These are phyloP conservation scores for Phytomonas sp. DNA, from an alignment of 208 protist species.

Conservation along the genomic window DNA sequence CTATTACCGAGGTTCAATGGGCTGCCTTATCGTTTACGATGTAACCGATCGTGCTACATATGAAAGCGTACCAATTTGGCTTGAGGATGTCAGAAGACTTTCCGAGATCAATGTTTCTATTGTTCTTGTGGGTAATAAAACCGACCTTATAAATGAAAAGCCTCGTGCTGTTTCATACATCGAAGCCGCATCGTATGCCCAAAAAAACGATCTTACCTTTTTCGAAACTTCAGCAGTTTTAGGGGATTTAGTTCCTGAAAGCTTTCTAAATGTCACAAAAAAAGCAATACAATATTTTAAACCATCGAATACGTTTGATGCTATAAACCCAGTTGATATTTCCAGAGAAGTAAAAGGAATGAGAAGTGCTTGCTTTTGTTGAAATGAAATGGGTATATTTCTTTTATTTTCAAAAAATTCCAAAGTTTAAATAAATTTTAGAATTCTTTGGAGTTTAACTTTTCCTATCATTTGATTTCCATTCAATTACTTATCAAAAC, in stretches of 20 bases:
- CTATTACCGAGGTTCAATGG: slow-evolving; percentile 96
- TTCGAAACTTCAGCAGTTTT: slow-evolving; percentile 89
- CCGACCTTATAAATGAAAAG: slow-evolving; percentile 96
- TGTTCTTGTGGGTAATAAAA: slow-evolving; percentile 99
- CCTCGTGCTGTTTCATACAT: slow-evolving; percentile 88
- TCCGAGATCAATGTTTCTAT: slow-evolving; percentile 99
- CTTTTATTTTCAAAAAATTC: neutral
- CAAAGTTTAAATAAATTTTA: slow-evolving; percentile 4
- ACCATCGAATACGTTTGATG: neutral
- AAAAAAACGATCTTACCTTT: slow-evolving; percentile 83
- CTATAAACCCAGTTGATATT: slow-evolving; percentile 3
- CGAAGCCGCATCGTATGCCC: slow-evolving; percentile 90
- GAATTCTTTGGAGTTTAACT: neutral
- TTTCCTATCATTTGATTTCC: neutral
- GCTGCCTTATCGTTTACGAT: slow-evolving; percentile 98
- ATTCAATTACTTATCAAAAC: neutral
- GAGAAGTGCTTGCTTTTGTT: slow-evolving; percentile 13
- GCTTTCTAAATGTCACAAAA: slow-evolving; percentile 85
- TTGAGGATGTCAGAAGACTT: slow-evolving; percentile 97
- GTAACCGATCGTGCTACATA: slow-evolving; percentile 98
- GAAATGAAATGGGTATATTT: neutral
- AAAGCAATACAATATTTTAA: slow-evolving; percentile 17
- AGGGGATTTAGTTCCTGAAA: slow-evolving; percentile 92
- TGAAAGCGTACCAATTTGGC: slow-evolving; percentile 99
- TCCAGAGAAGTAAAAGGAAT: neutral